Evolutionary conservation across 345 rosid genomes (phyloP), one percentile per base, ranked within the genome.

Genomic region (Odontarrhena argentea): DNA sequence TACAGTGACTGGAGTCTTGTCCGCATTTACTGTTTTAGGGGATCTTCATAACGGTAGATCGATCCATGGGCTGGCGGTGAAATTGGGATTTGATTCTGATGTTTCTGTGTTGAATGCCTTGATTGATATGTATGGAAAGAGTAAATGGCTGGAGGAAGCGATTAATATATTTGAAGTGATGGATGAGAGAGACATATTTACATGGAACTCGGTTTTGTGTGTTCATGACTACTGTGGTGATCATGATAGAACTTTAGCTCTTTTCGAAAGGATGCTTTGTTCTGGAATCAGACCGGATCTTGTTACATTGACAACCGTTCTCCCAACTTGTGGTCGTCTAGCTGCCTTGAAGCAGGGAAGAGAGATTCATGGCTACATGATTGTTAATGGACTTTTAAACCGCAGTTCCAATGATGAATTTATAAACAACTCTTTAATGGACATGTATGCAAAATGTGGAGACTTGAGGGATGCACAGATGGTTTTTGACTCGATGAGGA

Each of bases 121-220:
- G 78, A 79, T 87, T 75, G 86, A 87, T 79, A 76, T 85, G 89
- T 85, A 87, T 70, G 86, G 89, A 8, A 87, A 87, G 78, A 76
- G 87, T 66, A 79, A 78, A 25, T 56, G 72, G 68, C 18, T 79
- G n/a, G 64, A 46, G 45, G 84, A 76, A 28, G 87, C 88, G 9
- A 30, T 69, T 14, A 37, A 24, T 35, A 77, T 83, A 54, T 87
- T 85, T 40, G 72, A 78, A 60, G 77, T 55, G 59, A 82, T 85
- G 78, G 60, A 54, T 8, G 77, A 74, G 61, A 78, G 75, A 70
- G 94, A 87, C 38, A 43, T 68, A 3, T 81, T 77, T 66, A 77
- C 95, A 5, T 87, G 91, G 88, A 87, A 85, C 75, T 80, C 91
- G 2, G 68, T 85, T 53, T 73, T 87, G 26, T 69, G 73, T 63